A percentile compares a stretch with the other conserved stretches of the same genome.
These are phyloP conservation scores for Suillus discolor DNA, from an alignment of 768 basidiomycete species.

Conservation along the genomic window DNA sequence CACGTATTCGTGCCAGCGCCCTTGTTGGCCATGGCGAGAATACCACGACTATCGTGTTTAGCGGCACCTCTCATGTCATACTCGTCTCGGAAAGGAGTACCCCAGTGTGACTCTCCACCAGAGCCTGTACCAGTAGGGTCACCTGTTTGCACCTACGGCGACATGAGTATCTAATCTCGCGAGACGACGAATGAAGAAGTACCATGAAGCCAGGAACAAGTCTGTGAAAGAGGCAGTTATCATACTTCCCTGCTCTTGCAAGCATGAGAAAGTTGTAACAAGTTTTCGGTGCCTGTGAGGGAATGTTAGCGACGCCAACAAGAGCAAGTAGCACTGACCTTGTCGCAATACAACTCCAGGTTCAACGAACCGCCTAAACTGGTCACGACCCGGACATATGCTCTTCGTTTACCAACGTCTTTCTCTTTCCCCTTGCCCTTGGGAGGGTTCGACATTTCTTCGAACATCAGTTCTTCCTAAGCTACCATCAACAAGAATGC, in stretches of 20 bases:
- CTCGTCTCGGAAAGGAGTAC: slow-evolving; percentile 95
- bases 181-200: slow-evolving; percentile 1
- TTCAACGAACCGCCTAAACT: slow-evolving; percentile 89
- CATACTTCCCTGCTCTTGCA: slow-evolving; percentile 87
- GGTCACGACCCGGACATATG: slow-evolving; percentile 95
- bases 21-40: slow-evolving; percentile 94
- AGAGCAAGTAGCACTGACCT: slow-evolving; percentile 45
- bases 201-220: slow-evolving; percentile 97
- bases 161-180: slow-evolving; percentile 12
- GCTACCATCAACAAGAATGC: slow-evolving; percentile 1
- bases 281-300: slow-evolving; percentile 86
- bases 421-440: slow-evolving; percentile 94
- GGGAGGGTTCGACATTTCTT: slow-evolving; percentile 77
- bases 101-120: slow-evolving; percentile 94
- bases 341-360: slow-evolving; percentile 86
- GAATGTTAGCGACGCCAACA: slow-evolving; percentile 3
- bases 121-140: slow-evolving; percentile 96
- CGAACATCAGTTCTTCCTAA: slow-evolving; percentile 97
- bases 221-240: slow-evolving; percentile 88
- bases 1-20: slow-evolving; percentile 89
- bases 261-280: slow-evolving; percentile 99
- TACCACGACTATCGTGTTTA: slow-evolving; percentile 83
- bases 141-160: slow-evolving; percentile 86
- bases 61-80: slow-evolving; percentile 85
- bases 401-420: slow-evolving; percentile 86